phyloP scores from a whole-genome alignment of 2,329 filamentous ascomycete genomes.

The Colletotrichum higginsianum region DNA sequence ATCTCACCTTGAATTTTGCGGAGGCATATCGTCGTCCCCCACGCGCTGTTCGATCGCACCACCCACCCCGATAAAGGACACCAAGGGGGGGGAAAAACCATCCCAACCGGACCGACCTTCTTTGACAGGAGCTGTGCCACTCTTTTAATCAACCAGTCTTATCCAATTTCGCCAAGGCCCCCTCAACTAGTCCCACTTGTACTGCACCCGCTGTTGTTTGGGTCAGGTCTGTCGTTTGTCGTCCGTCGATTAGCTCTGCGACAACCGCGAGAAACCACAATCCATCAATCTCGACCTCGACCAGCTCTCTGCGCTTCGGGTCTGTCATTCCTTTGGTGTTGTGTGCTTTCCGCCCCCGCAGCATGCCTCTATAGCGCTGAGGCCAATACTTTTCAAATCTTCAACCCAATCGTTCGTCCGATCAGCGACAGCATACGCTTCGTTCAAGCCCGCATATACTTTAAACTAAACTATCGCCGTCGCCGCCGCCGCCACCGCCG shows the following conservation, averaged over 20 bases:
- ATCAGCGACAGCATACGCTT: constrained; percentile 3
- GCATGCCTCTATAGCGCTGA: constrained; percentile 39
- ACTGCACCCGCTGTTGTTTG: constrained; percentile 20
- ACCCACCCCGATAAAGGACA: constrained; percentile 40
- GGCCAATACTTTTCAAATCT: constrained; percentile 21
- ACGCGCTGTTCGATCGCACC: not conserved
- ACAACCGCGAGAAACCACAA: constrained; percentile 6
- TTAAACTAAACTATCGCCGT: not conserved
- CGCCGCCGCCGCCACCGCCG: constrained; percentile 15
- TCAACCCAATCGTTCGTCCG: constrained; percentile 15
- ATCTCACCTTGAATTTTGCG: constrained; percentile 3
- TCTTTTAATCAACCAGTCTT: constrained; percentile 46
- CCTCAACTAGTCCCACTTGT: constrained; percentile 23
- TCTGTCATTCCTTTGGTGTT: constrained; percentile 28
- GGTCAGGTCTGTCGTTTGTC: constrained; percentile 7
- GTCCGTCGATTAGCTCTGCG: constrained; percentile 13
- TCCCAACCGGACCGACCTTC: constrained; percentile 46
- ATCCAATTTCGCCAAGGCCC: constrained; percentile 38
- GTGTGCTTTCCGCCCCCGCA: constrained; percentile 22
- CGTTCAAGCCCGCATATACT: constrained; percentile 7
- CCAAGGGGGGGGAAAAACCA: not conserved
- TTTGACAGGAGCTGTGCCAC: constrained; percentile 56
- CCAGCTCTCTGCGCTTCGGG: constrained; percentile 8
- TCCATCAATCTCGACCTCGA: constrained; percentile 6
- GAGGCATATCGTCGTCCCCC: constrained; percentile 2